Evolutionary conservation across 2,329 filamentous ascomycete species (phyloP), one percentile per base, ranked within the genome.

Genomic region (Thelonectria olida): DNA sequence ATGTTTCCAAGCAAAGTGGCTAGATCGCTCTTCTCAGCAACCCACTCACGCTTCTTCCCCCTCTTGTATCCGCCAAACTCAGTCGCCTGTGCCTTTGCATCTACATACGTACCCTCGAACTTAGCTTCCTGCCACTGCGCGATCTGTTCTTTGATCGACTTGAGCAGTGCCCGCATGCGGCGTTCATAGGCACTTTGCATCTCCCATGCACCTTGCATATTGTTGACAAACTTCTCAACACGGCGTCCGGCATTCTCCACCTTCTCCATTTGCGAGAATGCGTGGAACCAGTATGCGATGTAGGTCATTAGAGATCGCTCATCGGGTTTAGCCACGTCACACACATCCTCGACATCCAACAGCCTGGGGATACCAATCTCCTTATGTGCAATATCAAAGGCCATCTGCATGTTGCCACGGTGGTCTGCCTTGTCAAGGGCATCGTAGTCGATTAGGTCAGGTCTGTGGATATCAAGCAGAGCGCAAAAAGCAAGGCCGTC

Each of bases 231-330:
- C 79, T 99, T 99, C 81, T 99, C 96, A 5, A 99, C 96, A 68
- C 96, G 88, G 63, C 96, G 88, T 5, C 96, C 96, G 4, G 96
- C 96, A 75, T 99, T 99, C 79, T 99, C 96, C 8, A 99, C 96
- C 76, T 95, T 92, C 80, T 99, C 96, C 90, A 99, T 96, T 74
- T 98, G 95, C 27, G 95, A 98, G 77, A 99, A 99, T 70, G 96
- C 96, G 75, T 99, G 96, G 85, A 99, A 99, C 96, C 96, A 99
- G 82, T 99, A 99, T 66, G 96, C 96, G 72, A 99, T 99, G 78
- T 99, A 99, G 1, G 96, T 99, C 96, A 99, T 99, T 75, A 99
- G 85, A 76, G 92, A 96, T 71, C 93, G 90, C 79, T 99, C 96
- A 76, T 99, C 96, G 22, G 96, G 96, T 80, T 96, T 96, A 22